A percentile compares a stretch with the other conserved stretches of the same genome.
These are phyloP conservation scores for Penicillium malachiteum DNA, from an alignment of 495 filamentous ascomycete genomes.

Conservation along the genomic window DNA sequence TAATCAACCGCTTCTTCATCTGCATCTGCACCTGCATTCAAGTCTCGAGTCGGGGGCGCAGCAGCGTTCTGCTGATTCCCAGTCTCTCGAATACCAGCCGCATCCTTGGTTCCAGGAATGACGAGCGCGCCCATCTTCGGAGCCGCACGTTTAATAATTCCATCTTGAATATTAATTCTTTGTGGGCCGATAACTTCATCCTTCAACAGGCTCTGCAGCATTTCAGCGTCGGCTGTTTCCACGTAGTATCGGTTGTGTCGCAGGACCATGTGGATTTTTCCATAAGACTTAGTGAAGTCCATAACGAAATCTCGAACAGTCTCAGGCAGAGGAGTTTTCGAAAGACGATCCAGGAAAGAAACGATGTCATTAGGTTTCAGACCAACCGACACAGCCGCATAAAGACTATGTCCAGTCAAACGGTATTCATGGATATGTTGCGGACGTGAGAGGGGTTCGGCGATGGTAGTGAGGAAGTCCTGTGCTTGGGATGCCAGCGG, in stretches of 20 bases:
- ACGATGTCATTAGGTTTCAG: constrained; percentile 87
- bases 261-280: constrained; percentile 92
- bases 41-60: constrained; percentile 25
- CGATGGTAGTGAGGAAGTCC: constrained; percentile 93
- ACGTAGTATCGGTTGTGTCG: constrained; percentile 93
- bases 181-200: constrained; percentile 68
- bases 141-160: constrained; percentile 74
- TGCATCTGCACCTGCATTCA: constrained; percentile 20
- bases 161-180: constrained; percentile 62
- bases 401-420: constrained; percentile 86
- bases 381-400: constrained; percentile 92
- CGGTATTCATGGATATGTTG: constrained; percentile 89
- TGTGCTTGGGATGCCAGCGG: constrained; percentile 81
- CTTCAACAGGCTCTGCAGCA: constrained; percentile 78
- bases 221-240: constrained; percentile 81
- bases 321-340: constrained; percentile 79
- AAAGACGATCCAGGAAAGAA: constrained; percentile 77
- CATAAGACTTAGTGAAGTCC: constrained; percentile 83
- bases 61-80: constrained; percentile 40
- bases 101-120: constrained; percentile 92
- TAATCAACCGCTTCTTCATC: constrained; percentile 59
- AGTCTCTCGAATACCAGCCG: constrained; percentile 76
- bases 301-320: constrained; percentile 78
- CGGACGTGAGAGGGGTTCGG: constrained; percentile 87
- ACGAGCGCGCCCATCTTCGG: constrained; percentile 87